These are phyloP conservation scores for Drechslerella coelobrocha DNA, from an alignment of 2,329 filamentous ascomycete genomes.

Conservation along the genomic window DNA sequence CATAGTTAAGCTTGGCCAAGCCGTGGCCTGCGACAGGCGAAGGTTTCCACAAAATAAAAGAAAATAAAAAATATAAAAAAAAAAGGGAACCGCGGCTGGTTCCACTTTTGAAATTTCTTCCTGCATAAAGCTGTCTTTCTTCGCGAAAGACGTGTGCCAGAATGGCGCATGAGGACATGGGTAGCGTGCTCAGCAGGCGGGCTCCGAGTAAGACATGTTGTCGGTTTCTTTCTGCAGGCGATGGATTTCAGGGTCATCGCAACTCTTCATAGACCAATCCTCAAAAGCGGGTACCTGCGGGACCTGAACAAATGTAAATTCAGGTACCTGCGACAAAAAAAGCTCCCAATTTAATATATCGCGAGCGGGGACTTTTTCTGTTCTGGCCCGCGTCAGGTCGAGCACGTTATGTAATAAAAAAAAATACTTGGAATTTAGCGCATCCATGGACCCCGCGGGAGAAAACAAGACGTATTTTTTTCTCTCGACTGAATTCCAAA, in stretches of 20 bases:
- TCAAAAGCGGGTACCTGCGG: slow-evolving; percentile 36
- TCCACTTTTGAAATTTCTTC: slow-evolving; percentile 23
- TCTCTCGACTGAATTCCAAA: too few relatives aligned
- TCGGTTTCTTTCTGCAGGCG: slow-evolving; percentile 30
- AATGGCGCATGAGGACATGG: slow-evolving; percentile 42
- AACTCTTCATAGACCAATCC: neutral
- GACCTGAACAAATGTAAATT: slow-evolving; percentile 17
- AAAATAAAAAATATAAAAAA: slow-evolving; percentile 16
- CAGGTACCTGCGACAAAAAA: slow-evolving; percentile 9
- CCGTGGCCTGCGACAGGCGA: slow-evolving; percentile 19
- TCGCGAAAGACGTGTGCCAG: slow-evolving; percentile 47
- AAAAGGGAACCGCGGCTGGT: slow-evolving; percentile 18
- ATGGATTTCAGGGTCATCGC: neutral
- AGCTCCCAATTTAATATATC: slow-evolving; percentile 7
- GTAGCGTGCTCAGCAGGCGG: slow-evolving; percentile 10
- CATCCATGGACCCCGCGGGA: too few relatives aligned
- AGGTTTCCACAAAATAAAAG: slow-evolving; percentile 25
- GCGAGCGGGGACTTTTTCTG: slow-evolving; percentile 28
- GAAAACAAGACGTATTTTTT: neutral
- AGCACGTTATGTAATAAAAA: slow-evolving; percentile 9
- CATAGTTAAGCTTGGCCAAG: slow-evolving; percentile 6
- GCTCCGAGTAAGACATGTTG: slow-evolving; percentile 43
- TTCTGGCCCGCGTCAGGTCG: slow-evolving; percentile 8
- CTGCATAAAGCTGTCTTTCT: slow-evolving; percentile 45
- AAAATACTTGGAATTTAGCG: slow-evolving; percentile 9